A percentile compares a stretch with the other conserved stretches of the same genome.
phyloP scores from a whole-genome alignment of 208 protist species.

The Crithidia brevicula region DNA sequence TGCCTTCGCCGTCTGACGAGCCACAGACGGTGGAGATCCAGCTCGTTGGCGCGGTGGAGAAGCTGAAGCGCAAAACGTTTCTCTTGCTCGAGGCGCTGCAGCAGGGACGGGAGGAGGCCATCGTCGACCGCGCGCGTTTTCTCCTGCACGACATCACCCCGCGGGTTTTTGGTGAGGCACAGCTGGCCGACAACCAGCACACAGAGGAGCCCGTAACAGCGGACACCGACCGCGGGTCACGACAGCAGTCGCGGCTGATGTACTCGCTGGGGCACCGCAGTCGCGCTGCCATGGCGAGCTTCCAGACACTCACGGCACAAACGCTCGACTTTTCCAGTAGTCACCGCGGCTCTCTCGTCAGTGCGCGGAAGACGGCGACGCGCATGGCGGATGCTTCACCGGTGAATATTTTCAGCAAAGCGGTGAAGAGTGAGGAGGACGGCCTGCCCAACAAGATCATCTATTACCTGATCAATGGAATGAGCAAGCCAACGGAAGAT shows the following conservation, averaged over 20 bases:
- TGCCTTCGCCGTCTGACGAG: constrained; percentile 24
- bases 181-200: constrained; percentile 66
- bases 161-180: constrained; percentile 49
- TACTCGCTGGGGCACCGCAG: constrained; percentile 33
- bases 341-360: constrained; percentile 22
- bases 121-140: constrained; percentile 75
- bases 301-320: constrained; percentile 22
- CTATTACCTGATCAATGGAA: constrained; percentile 67
- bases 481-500: constrained; percentile 42
- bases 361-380: constrained; percentile 21
- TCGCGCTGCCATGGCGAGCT: constrained; percentile 31
- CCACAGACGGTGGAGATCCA: constrained; percentile 42
- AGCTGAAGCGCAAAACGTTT: constrained; percentile 69
- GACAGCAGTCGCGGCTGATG: constrained; percentile 25
- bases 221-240: constrained; percentile 30
- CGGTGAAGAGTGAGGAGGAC: constrained; percentile 43
- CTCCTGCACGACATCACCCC: constrained; percentile 74
- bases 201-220: constrained; percentile 68
- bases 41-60: constrained; percentile 51
- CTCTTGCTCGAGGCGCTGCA: constrained; percentile 86
- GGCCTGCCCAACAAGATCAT: constrained; percentile 59
- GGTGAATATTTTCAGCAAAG: constrained; percentile 45
- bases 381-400: constrained; percentile 21
- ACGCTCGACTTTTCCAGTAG: constrained; percentile 42
- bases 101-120: constrained; percentile 59